Evolutionary conservation across 805 yeast genomes (phyloP), one percentile per base, ranked within the genome.

Genomic region (Candida suzukii): DNA sequence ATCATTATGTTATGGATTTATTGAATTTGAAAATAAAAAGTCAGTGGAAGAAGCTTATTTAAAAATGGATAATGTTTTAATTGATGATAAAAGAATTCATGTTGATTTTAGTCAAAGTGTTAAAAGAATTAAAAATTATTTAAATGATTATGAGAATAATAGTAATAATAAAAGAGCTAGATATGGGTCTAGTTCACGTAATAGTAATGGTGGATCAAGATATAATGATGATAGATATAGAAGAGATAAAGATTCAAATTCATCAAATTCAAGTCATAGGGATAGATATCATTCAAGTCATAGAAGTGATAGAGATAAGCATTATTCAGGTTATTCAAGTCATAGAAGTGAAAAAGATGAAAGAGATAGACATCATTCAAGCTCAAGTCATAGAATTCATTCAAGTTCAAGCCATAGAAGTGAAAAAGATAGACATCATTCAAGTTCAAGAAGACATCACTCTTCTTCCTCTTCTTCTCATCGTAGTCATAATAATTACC

Each of bases 71-170:
- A 73, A 72, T 14, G 81, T 76, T 3, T 51, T 80, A 35, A 77
- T 81, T 30, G 88, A 81, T 53, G 88, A 81, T 42, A 54, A 73
- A 33, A 64, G 83, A 41, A 72, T 82, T 19, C 76, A 76, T 44
- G 83, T 81, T 34, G 88, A 81, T 54, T 81, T 81, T 63, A 72
- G 81, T 44, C 88, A 81, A 53, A 71, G 79, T 54, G 22, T 19
- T 8, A 31, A 31, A 18, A 16, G 22, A 11, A 22, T 31, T 3
- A n/a, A n/a, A 18, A 4, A 19, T 7, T 31, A 31, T 17, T 11
- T 31, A n/a, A 31, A n/a, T 31, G 35, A 31, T 8, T 12, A n/a
- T 12, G 29, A 26, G 14, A 17, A 14, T 18, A 17, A 14, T 18
- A 17, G n/a, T 8, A 7, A 31, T 19, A 6, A 12, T 5, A 31